phyloP scores from a whole-genome alignment of 768 basidiomycete species.

The Ramaria sp. region DNA sequence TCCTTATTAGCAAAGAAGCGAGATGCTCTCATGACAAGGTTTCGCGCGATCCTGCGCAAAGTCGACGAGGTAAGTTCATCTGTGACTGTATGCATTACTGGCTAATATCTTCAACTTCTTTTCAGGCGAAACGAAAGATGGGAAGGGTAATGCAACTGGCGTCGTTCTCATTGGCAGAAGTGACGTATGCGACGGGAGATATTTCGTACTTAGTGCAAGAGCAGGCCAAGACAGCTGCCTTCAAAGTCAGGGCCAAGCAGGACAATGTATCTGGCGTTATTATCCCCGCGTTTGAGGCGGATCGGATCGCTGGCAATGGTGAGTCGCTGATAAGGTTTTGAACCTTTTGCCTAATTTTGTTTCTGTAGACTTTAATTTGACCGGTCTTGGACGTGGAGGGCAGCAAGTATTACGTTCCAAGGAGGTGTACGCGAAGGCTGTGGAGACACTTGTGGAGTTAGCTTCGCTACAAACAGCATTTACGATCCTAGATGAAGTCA shows the following conservation, averaged over 20 bases:
- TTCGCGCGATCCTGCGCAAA: constrained; percentile 87
- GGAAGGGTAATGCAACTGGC: constrained; percentile 97
- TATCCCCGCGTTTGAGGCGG: constrained; percentile 89
- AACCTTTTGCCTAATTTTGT: constrained; percentile 1
- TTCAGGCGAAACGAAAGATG: constrained; percentile 96
- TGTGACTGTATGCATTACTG: neutral
- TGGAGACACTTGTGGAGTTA: constrained; percentile 94
- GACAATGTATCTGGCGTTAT: constrained; percentile 98
- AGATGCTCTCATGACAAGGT: constrained; percentile 91
- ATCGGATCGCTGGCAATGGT: constrained; percentile 81
- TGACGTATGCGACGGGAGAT: constrained; percentile 95
- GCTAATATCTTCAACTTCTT: constrained; percentile 7
- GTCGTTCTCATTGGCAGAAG: constrained; percentile 97
- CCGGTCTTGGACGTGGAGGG: constrained; percentile 92
- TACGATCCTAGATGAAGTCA: constrained; percentile 97
- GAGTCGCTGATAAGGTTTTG: constrained; percentile 8
- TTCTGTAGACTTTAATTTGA: constrained; percentile 81
- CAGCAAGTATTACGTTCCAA: constrained; percentile 93
- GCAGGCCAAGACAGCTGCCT: constrained; percentile 82
- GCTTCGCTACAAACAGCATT: constrained; percentile 97
- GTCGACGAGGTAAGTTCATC: constrained; percentile 75
- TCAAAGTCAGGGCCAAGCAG: constrained; percentile 88
- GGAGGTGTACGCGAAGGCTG: constrained; percentile 95
- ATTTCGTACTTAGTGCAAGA: constrained; percentile 98
- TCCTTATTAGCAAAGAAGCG: constrained; percentile 95